phyloP scores from a whole-genome alignment of 257 asterid species.

The Solanum paucissectum region DNA sequence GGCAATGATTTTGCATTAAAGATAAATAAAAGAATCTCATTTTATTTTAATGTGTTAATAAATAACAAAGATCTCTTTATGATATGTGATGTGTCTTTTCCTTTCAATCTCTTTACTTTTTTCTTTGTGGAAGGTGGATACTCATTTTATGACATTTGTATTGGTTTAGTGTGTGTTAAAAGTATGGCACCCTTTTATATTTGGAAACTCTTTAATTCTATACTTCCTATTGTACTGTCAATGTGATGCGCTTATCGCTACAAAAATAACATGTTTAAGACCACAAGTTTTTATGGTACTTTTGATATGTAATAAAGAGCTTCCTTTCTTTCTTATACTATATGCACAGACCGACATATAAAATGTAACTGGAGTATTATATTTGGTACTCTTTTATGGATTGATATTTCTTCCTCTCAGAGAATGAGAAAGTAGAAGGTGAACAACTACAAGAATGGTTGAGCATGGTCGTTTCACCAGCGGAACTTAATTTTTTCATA shows the following conservation, averaged over 20 bases:
- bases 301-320: background rate
- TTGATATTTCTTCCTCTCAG: constrained; percentile 19
- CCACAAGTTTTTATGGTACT: background rate
- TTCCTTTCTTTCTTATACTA: background rate
- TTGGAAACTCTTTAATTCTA: background rate
- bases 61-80: background rate
- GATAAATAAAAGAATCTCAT: background rate
- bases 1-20: background rate
- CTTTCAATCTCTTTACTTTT: background rate
- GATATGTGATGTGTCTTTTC: background rate
- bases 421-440: constrained; percentile 91
- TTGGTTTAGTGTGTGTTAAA: background rate
- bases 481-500: constrained; percentile 68
- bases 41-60: background rate
- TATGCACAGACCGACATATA: background rate
- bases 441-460: constrained; percentile 90
- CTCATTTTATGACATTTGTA: background rate
- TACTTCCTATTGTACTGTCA: background rate
- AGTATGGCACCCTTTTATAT: background rate
- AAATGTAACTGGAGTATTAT: background rate
- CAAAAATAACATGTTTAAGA: background rate
- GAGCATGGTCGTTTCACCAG: constrained; percentile 83
- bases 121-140: background rate
- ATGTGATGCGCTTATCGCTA: background rate
- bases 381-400: background rate